Percentiles rank a stretch among this genome's conserved stretches.
Conservation (phyloP, 2,329 filamentous ascomycete genomes). For the Phoma sp. region DNA sequence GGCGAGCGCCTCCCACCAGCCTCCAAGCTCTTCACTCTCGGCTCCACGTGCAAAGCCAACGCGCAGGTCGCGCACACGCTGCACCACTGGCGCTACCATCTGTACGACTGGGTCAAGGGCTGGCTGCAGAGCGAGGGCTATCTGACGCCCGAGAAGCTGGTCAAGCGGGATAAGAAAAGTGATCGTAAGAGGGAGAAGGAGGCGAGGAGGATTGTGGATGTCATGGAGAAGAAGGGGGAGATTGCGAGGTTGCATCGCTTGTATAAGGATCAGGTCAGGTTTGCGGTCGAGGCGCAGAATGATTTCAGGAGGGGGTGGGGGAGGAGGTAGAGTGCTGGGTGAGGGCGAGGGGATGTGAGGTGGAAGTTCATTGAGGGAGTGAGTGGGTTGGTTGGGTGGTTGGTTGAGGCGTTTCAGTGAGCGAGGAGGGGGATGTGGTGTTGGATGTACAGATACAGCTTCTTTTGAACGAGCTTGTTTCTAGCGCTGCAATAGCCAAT, state of each 20-base stretch:
- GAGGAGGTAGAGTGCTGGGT: slow-evolving; percentile 2
- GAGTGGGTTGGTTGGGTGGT: not conserved
- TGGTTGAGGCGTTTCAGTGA: too few species aligned
- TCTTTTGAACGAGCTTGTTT: too few species aligned
- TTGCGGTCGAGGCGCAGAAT: slow-evolving; percentile 39
- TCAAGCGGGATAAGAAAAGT: slow-evolving; percentile 67
- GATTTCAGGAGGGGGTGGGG: slow-evolving; percentile 35
- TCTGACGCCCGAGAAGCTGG: slow-evolving; percentile 62
- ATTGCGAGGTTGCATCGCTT: slow-evolving; percentile 67
- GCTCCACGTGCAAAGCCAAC: slow-evolving; percentile 62
- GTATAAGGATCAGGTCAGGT: slow-evolving; percentile 65
- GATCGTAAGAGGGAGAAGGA: slow-evolving; percentile 64
- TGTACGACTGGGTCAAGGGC: slow-evolving; percentile 73
- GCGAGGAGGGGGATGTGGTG: too few species aligned
- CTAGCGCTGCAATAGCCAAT: too few species aligned
- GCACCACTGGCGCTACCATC: slow-evolving; percentile 75
- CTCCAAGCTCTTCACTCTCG: slow-evolving; percentile 37
- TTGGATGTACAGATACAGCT: too few species aligned
- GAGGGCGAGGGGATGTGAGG: not conserved
- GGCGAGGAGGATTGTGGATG: slow-evolving; percentile 68
- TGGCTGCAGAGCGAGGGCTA: slow-evolving; percentile 66
- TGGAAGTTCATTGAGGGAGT: too few species aligned
- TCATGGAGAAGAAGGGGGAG: slow-evolving; percentile 65
- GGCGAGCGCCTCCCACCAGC: slow-evolving; percentile 39
- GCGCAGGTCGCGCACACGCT: slow-evolving; percentile 74